Evolutionary conservation across 495 filamentous ascomycete species (phyloP).

Genomic region (Tuber magnatum): DNA sequence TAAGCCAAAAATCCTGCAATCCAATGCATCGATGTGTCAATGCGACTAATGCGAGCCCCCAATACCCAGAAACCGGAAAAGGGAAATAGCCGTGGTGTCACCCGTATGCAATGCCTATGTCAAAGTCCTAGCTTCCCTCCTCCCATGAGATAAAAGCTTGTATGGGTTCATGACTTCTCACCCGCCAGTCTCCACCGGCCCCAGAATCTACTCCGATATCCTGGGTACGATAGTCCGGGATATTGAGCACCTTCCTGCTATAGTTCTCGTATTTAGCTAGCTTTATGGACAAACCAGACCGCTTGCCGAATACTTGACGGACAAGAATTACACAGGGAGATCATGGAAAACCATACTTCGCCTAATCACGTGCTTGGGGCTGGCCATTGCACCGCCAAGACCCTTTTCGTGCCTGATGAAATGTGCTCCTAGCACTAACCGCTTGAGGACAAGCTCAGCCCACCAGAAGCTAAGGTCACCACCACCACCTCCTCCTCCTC

Average conservation of each 20-base stretch:
- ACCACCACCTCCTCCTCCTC: too few species aligned
- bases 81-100: background rate
- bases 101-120: background rate
- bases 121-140: background rate
- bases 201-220: background rate
- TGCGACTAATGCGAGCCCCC: background rate
- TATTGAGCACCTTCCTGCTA: background rate
- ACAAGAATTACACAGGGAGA: background rate
- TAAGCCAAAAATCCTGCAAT: background rate
- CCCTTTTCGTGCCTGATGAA: background rate
- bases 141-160: background rate
- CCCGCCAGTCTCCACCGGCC: background rate
- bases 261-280: background rate
- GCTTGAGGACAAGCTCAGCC: background rate
- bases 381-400: background rate
- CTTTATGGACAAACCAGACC: background rate
- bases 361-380: background rate
- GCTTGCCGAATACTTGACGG: background rate
- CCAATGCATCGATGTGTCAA: background rate
- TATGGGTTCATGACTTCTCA: background rate
- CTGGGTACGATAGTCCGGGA: background rate
- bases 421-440: background rate
- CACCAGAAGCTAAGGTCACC: background rate
- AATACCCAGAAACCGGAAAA: background rate
- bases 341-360: background rate